Evolutionary conservation across 2,329 filamentous ascomycete genomes (phyloP).

Genomic region (Aspergillus hiratsukae): DNA sequence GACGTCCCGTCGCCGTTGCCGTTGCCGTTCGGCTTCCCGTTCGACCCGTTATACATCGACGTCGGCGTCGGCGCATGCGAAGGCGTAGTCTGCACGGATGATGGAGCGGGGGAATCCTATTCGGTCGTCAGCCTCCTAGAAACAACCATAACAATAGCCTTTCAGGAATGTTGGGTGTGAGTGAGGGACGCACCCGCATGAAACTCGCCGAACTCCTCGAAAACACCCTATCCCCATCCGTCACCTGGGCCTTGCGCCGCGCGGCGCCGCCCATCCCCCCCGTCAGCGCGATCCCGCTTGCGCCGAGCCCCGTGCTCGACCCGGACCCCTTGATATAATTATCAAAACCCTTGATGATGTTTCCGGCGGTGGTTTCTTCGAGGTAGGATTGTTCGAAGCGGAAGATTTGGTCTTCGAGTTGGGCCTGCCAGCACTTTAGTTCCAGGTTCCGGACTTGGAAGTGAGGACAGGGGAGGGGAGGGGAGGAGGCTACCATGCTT

Average conservation of each 20-base stretch:
- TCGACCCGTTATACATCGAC: constrained; percentile 30
- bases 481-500: constrained; percentile 46
- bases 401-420: constrained; percentile 75
- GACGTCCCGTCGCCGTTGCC: constrained; percentile 21
- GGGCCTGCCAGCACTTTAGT: constrained; percentile 38
- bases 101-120: constrained; percentile 41
- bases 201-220: constrained; percentile 47
- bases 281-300: constrained; percentile 29
- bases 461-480: not conserved
- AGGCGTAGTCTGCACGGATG: constrained; percentile 44
- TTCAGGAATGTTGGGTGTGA: too few relatives aligned
- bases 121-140: constrained; percentile 3
- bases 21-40: constrained; percentile 25
- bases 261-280: constrained; percentile 20
- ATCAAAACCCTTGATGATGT: constrained; percentile 97
- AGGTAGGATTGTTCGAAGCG: constrained; percentile 83
- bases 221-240: constrained; percentile 46
- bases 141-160: not conserved
- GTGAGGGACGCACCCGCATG: constrained; percentile 33
- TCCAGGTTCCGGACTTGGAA: too few relatives aligned
- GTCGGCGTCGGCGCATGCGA: constrained; percentile 45
- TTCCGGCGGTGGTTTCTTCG: constrained; percentile 80
- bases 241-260: constrained; percentile 43
- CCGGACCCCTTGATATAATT: constrained; percentile 90
- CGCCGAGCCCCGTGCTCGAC: constrained; percentile 42